These are phyloP conservation scores for Apophysomyces ossiformis DNA, from an alignment of 371 early-diverging fungal species.

Conservation along the genomic window DNA sequence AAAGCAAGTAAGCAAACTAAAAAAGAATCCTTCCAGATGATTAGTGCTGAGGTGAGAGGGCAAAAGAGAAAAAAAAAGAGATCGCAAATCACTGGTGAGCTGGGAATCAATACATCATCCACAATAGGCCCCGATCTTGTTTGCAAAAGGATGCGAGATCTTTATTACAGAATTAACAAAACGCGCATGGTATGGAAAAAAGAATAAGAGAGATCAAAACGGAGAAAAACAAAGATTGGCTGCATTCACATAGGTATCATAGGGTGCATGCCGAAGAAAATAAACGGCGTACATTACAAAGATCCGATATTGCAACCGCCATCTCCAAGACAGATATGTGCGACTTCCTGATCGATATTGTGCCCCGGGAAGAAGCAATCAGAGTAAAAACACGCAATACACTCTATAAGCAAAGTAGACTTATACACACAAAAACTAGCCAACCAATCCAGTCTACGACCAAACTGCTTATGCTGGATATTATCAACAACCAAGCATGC, in stretches of 20 bases:
- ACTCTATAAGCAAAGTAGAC: background rate
- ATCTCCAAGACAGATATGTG: conserved; percentile 95
- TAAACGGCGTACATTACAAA: conserved; percentile 97
- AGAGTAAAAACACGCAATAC: conserved; percentile 19
- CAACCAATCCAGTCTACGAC: conserved; percentile 29
- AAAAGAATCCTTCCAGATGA: conserved; percentile 63
- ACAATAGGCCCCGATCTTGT: conserved; percentile 88
- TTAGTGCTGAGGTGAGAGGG: conserved; percentile 64
- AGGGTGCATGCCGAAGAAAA: conserved; percentile 98
- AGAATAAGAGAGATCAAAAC: background rate
- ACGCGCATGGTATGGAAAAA: conserved; percentile 78
- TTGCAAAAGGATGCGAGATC: conserved; percentile 97
- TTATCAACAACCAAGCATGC: conserved; percentile 28
- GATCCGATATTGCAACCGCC: conserved; percentile 95
- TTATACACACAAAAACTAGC: conserved; percentile 10
- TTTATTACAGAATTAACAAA: conserved; percentile 97
- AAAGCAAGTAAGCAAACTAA: background rate
- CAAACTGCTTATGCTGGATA: conserved; percentile 35
- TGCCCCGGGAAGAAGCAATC: conserved; percentile 88
- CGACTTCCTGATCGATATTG: conserved; percentile 99
- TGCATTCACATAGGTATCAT: background rate
- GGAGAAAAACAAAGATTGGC: background rate
- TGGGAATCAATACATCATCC: background rate
- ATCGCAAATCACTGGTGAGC: background rate
- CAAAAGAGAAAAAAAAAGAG: conserved; percentile 21